phyloP scores from a whole-genome alignment of 2,329 filamentous ascomycete genomes.

The Ilyonectria robusta region DNA sequence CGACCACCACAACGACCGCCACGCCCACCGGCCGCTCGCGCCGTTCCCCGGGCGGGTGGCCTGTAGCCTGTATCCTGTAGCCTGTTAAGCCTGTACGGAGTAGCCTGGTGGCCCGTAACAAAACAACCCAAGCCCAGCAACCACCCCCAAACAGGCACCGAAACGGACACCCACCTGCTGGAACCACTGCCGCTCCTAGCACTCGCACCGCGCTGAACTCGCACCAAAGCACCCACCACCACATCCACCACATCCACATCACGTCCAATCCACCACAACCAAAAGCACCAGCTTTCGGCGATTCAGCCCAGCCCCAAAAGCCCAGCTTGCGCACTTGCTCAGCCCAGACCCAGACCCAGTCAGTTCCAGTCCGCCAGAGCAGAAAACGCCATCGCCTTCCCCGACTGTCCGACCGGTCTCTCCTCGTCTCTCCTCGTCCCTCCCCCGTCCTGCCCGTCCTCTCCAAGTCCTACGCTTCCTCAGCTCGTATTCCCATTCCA shows the following conservation, averaged over 20 bases:
- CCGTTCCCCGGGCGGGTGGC: conserved; percentile 20
- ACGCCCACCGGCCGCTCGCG: conserved; percentile 14
- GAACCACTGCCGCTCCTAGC: conserved; percentile 12
- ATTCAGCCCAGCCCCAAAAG: conserved; percentile 17
- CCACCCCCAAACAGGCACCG: neutral
- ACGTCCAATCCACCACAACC: conserved; percentile 3
- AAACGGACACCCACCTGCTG: conserved; percentile 14
- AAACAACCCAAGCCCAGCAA: neutral
- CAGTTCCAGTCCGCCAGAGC: neutral
- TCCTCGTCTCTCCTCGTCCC: conserved; percentile 8
- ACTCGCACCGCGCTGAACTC: conserved; percentile 5
- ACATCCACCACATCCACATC: conserved; percentile 1
- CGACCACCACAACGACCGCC: conserved; percentile 17
- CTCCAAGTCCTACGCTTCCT: conserved; percentile 33
- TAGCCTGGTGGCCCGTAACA: neutral
- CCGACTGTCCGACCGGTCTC: conserved; percentile 11
- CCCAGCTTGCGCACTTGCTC: conserved; percentile 11
- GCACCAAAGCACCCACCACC: conserved; percentile 2
- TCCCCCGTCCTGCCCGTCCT: conserved; percentile 21
- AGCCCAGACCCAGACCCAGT: neutral
- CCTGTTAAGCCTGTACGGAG: neutral
- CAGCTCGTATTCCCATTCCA: conserved; percentile 50
- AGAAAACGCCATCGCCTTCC: conserved; percentile 14
- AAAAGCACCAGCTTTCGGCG: conserved; percentile 5
- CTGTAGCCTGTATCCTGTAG: neutral